Percentiles rank a stretch among this genome's conserved stretches.
phyloP scores from a whole-genome alignment of 345 rosid genomes.

The Lepidium didymum region DNA sequence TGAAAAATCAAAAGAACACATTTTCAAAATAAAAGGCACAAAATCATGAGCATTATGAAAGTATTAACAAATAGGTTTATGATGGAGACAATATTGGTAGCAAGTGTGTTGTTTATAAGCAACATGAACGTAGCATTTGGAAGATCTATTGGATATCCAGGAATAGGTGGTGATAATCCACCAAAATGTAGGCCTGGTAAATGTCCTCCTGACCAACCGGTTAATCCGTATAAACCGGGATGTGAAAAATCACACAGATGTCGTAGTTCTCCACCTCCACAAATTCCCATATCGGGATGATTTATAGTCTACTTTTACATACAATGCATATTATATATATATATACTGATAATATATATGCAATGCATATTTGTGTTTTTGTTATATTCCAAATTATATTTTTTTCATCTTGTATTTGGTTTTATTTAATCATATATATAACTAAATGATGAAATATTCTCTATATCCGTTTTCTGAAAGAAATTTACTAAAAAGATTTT shows the following conservation, averaged over 20 bases:
- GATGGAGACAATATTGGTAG: background rate
- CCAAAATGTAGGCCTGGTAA: background rate
- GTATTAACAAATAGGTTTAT: background rate
- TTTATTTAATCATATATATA: no score
- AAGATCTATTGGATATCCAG: background rate
- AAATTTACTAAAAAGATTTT: no score
- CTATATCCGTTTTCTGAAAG: no score
- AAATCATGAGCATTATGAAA: background rate
- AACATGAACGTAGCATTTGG: background rate
- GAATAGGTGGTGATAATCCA: background rate
- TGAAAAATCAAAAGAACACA: background rate
- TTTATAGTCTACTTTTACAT: no score
- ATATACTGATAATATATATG: no score
- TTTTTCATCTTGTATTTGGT: no score
- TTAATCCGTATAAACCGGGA: background rate
- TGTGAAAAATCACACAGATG: background rate
- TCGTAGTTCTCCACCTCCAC: background rate
- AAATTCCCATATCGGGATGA: background rate
- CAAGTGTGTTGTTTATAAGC: background rate
- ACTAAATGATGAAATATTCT: no score
- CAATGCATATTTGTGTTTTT: background rate
- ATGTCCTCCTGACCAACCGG: background rate
- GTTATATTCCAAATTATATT: no score
- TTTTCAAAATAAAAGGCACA: background rate
- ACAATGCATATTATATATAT: no score